Base-by-base conservation (phyloP, 106 monocot genomes). In the Triglochin maritima region DNA sequence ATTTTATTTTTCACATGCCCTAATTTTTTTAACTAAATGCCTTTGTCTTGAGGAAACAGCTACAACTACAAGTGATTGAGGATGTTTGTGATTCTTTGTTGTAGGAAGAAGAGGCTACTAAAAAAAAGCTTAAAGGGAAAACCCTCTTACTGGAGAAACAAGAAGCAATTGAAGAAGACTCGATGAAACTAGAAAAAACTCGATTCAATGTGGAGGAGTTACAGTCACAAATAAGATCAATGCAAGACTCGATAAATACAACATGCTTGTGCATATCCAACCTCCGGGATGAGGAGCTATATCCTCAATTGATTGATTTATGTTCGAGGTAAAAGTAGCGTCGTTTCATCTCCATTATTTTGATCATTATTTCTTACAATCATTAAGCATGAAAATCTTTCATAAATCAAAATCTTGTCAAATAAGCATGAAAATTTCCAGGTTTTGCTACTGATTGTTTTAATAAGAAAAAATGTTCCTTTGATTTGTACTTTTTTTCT, bases 201-300 rank as follows among this genome's bases (percentile, higher is more conserved):
- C 74, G 75, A 64, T 49, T 72, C 46, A 75, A 74, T 54, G 76
- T 95, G 50, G 87, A 90, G 66, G 78, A 77, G 54, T 59, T 90
- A 72, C 78, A 87, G 60, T 57, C 71, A 46, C 71, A 77, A 69
- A 85, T 87, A 48, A 55, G 81, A 59, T 83, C 81, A 44, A 59
- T 90, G 68, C 82, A 95, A 57, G 87, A 85, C 71, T 82, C 90
- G 29, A 89, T 87, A 56, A 79, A 64, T 73, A 61, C 6, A 51
- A 81, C 82, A 59, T 95, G 87, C 65, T 51, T 87, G 44, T 90
- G 79, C 29, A 90, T 95, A 81, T 84, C 85, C 29, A 85, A 76
- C 51, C 79, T 87, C 15, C 81, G 94, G 78, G 90, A 95, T 80
- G 90, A 90, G 69, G 85, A 90, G 62, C 66, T 95, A 44, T 62